These are phyloP conservation scores for Circinella umbellata DNA, from an alignment of 371 early-diverging fungal species.

Conservation along the genomic window DNA sequence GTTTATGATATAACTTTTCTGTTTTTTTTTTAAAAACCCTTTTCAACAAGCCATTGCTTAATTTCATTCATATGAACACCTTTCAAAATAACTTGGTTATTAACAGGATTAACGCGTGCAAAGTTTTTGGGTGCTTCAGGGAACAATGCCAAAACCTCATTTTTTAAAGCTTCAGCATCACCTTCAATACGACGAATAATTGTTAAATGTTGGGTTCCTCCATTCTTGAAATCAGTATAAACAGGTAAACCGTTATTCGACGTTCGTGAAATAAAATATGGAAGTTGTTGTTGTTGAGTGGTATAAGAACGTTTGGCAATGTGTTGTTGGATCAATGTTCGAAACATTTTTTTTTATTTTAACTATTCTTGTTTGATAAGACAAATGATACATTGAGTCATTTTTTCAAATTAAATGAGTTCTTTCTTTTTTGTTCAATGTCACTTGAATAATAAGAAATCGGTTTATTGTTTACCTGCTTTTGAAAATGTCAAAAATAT, in stretches of 20 bases:
- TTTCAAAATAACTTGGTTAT: constrained; percentile 60
- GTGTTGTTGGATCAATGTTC: constrained; percentile 12
- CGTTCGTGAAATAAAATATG: constrained; percentile 67
- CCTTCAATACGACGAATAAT: constrained; percentile 79
- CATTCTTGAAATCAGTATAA: constrained; percentile 76
- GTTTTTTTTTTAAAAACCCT: constrained; percentile 56
- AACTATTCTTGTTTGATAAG: neutral
- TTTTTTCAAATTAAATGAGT: neutral
- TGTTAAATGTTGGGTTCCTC: constrained; percentile 67
- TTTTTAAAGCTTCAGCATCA: constrained; percentile 55
- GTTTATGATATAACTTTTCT: too few relatives aligned
- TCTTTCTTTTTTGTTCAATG: neutral
- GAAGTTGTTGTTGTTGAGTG: constrained; percentile 11
- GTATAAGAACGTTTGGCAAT: constrained; percentile 12
- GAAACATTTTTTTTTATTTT: constrained; percentile 4
- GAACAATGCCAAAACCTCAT: constrained; percentile 46
- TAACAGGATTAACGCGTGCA: constrained; percentile 39
- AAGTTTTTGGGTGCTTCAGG: constrained; percentile 40
- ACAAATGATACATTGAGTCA: too few relatives aligned
- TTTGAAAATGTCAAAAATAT: too few relatives aligned
- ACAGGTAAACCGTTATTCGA: constrained; percentile 68
- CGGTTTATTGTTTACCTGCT: too few relatives aligned
- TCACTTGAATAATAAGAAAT: neutral
- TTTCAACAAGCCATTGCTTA: constrained; percentile 62
- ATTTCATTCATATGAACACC: constrained; percentile 56